These are phyloP conservation scores for Penicillium arizonense DNA, from an alignment of 495 filamentous ascomycete genomes.

Conservation along the genomic window DNA sequence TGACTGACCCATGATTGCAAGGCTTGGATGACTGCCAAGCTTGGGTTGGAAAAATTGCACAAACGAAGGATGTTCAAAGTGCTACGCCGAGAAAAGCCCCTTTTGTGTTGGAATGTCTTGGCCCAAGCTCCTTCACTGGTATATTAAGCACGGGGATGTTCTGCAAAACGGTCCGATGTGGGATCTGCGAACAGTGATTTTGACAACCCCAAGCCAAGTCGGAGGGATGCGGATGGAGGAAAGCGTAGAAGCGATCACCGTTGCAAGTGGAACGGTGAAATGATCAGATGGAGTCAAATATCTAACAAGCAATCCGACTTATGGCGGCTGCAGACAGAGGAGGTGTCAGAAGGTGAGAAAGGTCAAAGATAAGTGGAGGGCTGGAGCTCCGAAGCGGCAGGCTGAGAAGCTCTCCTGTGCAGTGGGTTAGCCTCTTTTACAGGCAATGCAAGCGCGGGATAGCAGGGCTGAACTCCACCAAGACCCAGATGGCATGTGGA, in stretches of 20 bases:
- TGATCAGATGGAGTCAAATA: not conserved
- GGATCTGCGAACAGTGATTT: slow-evolving; percentile 5
- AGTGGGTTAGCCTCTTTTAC: slow-evolving; percentile 19
- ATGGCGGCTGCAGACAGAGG: not conserved
- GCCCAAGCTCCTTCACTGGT: slow-evolving; percentile 20
- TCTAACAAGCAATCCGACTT: not conserved
- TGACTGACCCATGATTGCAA: slow-evolving; percentile 82
- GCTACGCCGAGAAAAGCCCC: slow-evolving; percentile 25
- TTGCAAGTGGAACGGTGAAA: not conserved
- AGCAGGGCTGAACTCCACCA: slow-evolving; percentile 24
- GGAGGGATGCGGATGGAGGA: not conserved
- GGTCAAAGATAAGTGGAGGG: slow-evolving; percentile 7
- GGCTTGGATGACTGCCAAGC: slow-evolving; percentile 39
- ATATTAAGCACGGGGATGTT: slow-evolving; percentile 20
- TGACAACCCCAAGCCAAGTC: not conserved
- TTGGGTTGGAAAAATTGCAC: slow-evolving; percentile 24
- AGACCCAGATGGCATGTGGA: slow-evolving; percentile 21
- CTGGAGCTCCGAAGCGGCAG: slow-evolving; percentile 13
- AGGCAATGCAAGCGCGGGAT: slow-evolving; percentile 2
- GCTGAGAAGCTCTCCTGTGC: slow-evolving; percentile 20
- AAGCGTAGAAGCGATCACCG: not conserved
- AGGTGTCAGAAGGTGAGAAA: slow-evolving; percentile 9
- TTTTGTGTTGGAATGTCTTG: slow-evolving; percentile 42
- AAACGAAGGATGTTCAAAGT: slow-evolving; percentile 25
- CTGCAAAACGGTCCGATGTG: slow-evolving; percentile 7